These are phyloP conservation scores for Phytophthora parvispora DNA, from an alignment of 352 stramenopile species.

Conservation along the genomic window DNA sequence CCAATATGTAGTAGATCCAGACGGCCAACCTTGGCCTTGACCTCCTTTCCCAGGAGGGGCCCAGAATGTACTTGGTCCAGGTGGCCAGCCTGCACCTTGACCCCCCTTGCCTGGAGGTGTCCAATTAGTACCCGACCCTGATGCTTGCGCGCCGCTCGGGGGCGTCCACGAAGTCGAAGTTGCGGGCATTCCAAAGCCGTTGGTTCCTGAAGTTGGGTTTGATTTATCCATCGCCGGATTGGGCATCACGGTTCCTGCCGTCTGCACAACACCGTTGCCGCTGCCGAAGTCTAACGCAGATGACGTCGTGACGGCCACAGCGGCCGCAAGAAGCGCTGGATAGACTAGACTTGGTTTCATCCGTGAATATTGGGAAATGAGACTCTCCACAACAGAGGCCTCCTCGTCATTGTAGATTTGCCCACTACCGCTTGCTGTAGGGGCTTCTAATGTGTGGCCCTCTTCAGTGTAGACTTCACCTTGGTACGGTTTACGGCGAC, in stretches of 20 bases:
- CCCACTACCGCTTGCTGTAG: too few relatives aligned
- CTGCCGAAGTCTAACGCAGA: constrained; percentile 22
- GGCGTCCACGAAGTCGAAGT: neutral
- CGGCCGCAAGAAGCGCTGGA: constrained; percentile 9
- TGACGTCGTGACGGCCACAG: constrained; percentile 14
- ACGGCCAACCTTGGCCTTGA: neutral
- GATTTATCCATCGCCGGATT: neutral
- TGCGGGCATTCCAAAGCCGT: constrained; percentile 18
- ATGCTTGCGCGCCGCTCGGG: neutral
- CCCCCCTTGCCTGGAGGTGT: neutral
- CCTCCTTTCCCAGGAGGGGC: neutral
- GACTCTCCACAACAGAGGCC: neutral
- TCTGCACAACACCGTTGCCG: constrained; percentile 15
- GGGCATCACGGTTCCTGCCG: constrained; percentile 18
- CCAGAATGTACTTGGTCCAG: neutral
- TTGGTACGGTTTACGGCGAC: too few relatives aligned
- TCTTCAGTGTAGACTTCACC: too few relatives aligned
- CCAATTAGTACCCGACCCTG: neutral
- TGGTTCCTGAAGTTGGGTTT: constrained; percentile 1
- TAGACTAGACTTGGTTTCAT: constrained; percentile 10
- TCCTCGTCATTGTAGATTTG: too few relatives aligned
- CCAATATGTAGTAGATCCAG: too few relatives aligned
- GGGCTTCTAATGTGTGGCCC: too few relatives aligned
- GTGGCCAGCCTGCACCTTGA: neutral
- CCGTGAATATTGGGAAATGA: constrained; percentile 14